A percentile compares a stretch with the other conserved stretches of the same genome.
Evolutionary conservation across 306 rosid genomes (phyloP).

Genomic region (Hippophae gyantsensis): DNA sequence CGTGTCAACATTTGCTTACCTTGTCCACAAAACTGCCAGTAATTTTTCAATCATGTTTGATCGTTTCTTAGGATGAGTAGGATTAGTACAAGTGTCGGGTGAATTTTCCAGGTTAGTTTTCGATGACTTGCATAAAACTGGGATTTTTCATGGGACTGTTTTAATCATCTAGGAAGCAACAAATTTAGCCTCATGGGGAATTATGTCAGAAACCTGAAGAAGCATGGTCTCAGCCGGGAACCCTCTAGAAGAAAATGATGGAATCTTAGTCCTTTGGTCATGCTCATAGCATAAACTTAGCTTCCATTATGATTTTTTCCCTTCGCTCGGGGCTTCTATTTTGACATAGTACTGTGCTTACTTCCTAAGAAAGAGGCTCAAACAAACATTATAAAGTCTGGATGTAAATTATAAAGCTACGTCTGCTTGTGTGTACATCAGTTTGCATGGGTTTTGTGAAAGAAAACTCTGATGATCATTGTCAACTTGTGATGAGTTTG

Average conservation of each 20-base stretch:
- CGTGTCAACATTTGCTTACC: neutral
- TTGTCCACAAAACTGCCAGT: neutral
- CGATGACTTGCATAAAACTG: slow-evolving; percentile 85
- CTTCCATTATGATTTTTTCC: no score
- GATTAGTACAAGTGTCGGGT: no score
- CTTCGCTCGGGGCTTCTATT: no score
- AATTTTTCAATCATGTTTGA: neutral
- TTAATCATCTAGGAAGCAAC: slow-evolving; percentile 66
- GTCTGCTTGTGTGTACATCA: no score
- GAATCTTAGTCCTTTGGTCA: slow-evolving; percentile 8
- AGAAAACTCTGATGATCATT: no score
- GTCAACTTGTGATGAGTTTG: no score
- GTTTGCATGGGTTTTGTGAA: no score
- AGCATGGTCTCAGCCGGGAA: slow-evolving; percentile 63
- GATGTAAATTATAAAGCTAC: no score
- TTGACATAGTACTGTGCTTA: no score
- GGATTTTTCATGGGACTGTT: slow-evolving; percentile 82
- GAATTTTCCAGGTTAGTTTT: slow-evolving; percentile 52
- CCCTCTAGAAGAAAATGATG: slow-evolving; percentile 60
- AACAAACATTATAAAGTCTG: no score
- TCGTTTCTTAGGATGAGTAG: slow-evolving; percentile 18
- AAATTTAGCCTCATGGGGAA: slow-evolving; percentile 59
- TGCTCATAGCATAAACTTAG: no score
- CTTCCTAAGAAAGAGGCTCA: no score
- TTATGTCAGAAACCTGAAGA: slow-evolving; percentile 56